A percentile compares a stretch with the other conserved stretches of the same genome.
These are phyloP conservation scores for Hymenotorrendiella dingleyae DNA, from an alignment of 2,329 filamentous ascomycete genomes.

Conservation along the genomic window DNA sequence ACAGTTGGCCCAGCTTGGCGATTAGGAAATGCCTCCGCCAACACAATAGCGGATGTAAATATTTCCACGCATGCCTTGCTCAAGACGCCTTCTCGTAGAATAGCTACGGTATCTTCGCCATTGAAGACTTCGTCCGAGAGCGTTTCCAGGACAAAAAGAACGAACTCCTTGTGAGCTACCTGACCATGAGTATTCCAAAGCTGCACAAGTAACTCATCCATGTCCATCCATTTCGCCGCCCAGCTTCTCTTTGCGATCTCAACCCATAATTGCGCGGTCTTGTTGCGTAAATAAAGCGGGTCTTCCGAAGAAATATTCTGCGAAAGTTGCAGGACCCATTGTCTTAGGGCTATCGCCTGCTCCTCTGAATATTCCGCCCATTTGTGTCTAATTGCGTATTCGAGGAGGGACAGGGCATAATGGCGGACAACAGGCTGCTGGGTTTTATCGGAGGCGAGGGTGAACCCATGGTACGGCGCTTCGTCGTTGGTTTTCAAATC, in stretches of 20 bases:
- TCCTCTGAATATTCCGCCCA: slow-evolving; percentile 68
- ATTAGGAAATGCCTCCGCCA: slow-evolving; percentile 70
- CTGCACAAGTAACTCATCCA: slow-evolving; percentile 77
- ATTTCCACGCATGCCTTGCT: slow-evolving; percentile 91
- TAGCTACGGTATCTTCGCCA: slow-evolving; percentile 80
- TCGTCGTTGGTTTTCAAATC: slow-evolving; percentile 71
- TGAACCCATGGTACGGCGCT: slow-evolving; percentile 80
- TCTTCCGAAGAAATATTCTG: slow-evolving; percentile 65
- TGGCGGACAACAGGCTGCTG: slow-evolving; percentile 82
- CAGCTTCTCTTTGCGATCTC: slow-evolving; percentile 91
- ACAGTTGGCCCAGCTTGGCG: slow-evolving; percentile 59
- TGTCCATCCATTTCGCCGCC: slow-evolving; percentile 89
- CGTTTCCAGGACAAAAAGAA: slow-evolving; percentile 82
- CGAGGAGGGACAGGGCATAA: slow-evolving; percentile 87
- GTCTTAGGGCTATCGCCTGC: slow-evolving; percentile 62
- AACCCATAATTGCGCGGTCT: slow-evolving; percentile 90
- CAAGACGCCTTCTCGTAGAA: slow-evolving; percentile 73
- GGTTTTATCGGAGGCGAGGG: slow-evolving; percentile 66
- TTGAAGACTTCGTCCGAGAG: slow-evolving; percentile 93
- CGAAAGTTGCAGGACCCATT: slow-evolving; percentile 75
- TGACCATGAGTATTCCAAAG: slow-evolving; percentile 71
- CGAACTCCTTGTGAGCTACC: slow-evolving; percentile 70
- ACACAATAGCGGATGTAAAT: slow-evolving; percentile 73
- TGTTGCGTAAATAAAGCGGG: slow-evolving; percentile 81
- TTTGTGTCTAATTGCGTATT: slow-evolving; percentile 80